Conservation (phyloP, 2,329 filamentous ascomycete genomes). For the Colletotrichum sp. region DNA sequence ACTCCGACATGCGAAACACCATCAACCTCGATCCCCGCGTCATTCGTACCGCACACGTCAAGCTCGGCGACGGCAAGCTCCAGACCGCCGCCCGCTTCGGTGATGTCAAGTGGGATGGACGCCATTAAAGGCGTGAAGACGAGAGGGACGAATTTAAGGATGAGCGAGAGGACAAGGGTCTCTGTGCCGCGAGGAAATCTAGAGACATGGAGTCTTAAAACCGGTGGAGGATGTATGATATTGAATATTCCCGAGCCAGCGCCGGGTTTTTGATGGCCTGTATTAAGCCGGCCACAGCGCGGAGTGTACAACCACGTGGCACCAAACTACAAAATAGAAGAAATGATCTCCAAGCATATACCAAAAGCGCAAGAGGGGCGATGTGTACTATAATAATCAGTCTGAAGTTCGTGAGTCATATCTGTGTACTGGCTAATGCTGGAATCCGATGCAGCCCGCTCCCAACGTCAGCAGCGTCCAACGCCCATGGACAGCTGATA, state of each 20-base stretch:
- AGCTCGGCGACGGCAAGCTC: slow-evolving; percentile 73
- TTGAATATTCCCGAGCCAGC: neutral
- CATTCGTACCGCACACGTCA: slow-evolving; percentile 86
- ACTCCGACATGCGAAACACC: slow-evolving; percentile 76
- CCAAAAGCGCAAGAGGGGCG: neutral
- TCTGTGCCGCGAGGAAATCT: neutral
- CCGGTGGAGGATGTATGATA: slow-evolving; percentile 13
- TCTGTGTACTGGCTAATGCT: slow-evolving; percentile 17
- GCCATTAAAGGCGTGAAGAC: neutral
- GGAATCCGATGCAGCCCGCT: slow-evolving; percentile 4
- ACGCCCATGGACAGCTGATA: neutral
- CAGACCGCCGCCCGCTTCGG: slow-evolving; percentile 56
- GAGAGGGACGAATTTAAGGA: neutral
- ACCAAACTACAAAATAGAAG: slow-evolving; percentile 1
- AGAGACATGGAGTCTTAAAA: neutral
- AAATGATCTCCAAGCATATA: neutral
- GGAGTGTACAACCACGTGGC: slow-evolving; percentile 11
- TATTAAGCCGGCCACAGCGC: neutral
- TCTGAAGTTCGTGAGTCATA: neutral
- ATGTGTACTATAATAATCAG: neutral
- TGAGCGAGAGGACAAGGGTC: neutral
- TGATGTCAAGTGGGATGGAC: slow-evolving; percentile 50
- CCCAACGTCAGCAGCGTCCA: neutral
- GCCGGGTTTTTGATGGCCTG: neutral
- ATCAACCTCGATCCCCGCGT: slow-evolving; percentile 87